Conservation (phyloP, 169 alveolate genomes). For the Fabrea salina region DNA sequence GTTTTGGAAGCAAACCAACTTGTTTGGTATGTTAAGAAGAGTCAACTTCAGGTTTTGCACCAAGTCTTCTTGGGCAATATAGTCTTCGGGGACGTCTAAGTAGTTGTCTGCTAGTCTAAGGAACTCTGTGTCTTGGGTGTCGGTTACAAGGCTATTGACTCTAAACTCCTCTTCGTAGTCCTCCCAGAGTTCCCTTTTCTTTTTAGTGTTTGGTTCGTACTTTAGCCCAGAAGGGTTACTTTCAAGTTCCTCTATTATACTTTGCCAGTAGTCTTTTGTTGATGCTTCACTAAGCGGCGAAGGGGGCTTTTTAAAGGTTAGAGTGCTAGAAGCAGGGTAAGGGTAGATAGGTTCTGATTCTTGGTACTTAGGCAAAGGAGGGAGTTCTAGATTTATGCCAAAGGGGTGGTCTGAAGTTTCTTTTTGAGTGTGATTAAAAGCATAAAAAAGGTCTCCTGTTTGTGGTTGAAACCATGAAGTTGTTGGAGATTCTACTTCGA, state of each 20-base stretch:
- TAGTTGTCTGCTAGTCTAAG: neutral
- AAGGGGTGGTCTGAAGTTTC: neutral
- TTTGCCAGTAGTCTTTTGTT: neutral
- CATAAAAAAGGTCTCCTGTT: neutral
- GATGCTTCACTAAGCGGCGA: too few species aligned
- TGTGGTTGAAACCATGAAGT: neutral
- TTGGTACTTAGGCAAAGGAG: neutral
- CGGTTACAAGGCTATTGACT: neutral
- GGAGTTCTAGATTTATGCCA: neutral
- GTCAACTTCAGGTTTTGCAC: neutral
- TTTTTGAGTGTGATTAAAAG: neutral
- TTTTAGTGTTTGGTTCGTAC: neutral
- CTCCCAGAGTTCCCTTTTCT: slow-evolving; percentile 2
- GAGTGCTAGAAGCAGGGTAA: neutral
- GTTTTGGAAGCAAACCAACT: neutral
- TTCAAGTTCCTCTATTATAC: neutral
- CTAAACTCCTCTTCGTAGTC: neutral
- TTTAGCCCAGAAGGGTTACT: neutral
- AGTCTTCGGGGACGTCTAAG: neutral
- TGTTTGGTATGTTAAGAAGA: neutral
- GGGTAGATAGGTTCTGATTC: neutral
- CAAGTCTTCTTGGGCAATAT: neutral
- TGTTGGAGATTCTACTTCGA: neutral
- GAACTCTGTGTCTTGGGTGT: neutral
- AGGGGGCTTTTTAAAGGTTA: neutral